Evolutionary conservation across 306 rosid genomes (phyloP).

Genomic region (Fragaria nilgerrensis): DNA sequence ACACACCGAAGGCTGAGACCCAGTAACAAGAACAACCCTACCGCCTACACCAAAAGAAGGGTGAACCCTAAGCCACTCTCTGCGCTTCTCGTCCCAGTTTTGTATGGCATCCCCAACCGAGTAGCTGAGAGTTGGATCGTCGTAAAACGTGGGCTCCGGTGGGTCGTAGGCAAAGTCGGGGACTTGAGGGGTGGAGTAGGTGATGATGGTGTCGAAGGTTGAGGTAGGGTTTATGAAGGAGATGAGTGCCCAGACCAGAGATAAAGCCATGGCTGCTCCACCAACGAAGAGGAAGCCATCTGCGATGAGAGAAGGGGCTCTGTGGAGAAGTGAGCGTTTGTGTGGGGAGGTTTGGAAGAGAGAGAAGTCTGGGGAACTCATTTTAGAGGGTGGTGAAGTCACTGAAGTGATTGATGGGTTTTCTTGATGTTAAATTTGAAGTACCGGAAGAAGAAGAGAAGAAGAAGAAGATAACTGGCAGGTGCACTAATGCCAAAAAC

Average conservation of each 20-base stretch:
- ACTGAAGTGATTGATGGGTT: not conserved
- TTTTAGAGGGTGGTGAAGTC: not conserved
- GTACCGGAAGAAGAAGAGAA: not conserved
- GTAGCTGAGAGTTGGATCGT: conserved; percentile 60
- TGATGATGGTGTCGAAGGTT: conserved; percentile 7
- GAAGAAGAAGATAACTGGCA: not conserved
- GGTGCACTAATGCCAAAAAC: not conserved
- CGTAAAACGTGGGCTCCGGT: conserved; percentile 56
- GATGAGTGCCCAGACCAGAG: conserved; percentile 14
- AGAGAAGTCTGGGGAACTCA: not conserved
- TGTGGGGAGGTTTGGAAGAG: not conserved
- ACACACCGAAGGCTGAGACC: conserved; percentile 76
- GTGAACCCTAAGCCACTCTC: conserved; percentile 57
- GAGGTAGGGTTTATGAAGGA: conserved; percentile 12
- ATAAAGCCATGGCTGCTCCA: conserved; percentile 16
- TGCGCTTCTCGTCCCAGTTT: conserved; percentile 70
- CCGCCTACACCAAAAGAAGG: conserved; percentile 50
- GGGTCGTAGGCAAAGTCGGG: conserved; percentile 41
- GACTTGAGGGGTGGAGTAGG: not conserved
- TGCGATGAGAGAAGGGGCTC: conserved; percentile 16
- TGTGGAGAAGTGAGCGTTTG: conserved; percentile 9
- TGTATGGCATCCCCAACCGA: conserved; percentile 40
- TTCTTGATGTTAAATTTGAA: not conserved
- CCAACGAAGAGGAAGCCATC: conserved; percentile 22
- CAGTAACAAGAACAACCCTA: conserved; percentile 47